Base-by-base conservation (phyloP, 768 basidiomycete genomes). In the Russula foetens region DNA sequence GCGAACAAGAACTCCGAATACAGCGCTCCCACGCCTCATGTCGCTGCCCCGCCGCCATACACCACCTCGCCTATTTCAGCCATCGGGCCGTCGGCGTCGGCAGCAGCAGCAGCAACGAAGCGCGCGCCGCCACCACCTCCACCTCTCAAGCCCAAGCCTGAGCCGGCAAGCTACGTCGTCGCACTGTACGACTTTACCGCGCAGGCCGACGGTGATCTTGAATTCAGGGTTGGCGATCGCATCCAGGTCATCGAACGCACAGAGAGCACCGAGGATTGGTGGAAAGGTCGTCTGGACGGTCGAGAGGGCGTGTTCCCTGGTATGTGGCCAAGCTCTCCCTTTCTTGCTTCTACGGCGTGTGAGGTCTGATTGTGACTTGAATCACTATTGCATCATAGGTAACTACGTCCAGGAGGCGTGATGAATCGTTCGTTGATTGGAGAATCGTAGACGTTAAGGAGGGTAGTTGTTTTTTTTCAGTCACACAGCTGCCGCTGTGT, bases 141-240 rank as follows among this genome's bases (percentile, higher is more conserved):
- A 8, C 88, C 93, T 2, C 70, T 94, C 67, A 95, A 93, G 74
- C 84, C 91, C 45, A 95, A 93, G 71, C 77, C 80, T 8, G 76
- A 78, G 31, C 82, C 82, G 1, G 76, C 75, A 3, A 81, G 85
- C 71, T 93, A 92, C 68, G 93, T 94, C 26, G 87, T 91, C 11
- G 97, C 97, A 31, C 70, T 98, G 69, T 99, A 97, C 70, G 97
- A 99, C 72, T 99, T 96, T 70, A 80, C 79, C 38, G 92, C 97
- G 21, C 94, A 96, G 81, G 90, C 94, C 43, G 92, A 90, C 0
- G 96, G 96, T 1, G 96, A 98, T 73, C 75, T 98, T 58, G 88
- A 86, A 0, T 98, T 98, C 76, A 84, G 78, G 63, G 82, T 84
- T 17, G 96, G 96, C 17, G 95, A 98, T 72, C 78, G 81, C 65